A percentile compares a stretch with the other conserved stretches of the same genome.
phyloP scores from a whole-genome alignment of 129 eudicot species.

The Saussurea involucrata region DNA sequence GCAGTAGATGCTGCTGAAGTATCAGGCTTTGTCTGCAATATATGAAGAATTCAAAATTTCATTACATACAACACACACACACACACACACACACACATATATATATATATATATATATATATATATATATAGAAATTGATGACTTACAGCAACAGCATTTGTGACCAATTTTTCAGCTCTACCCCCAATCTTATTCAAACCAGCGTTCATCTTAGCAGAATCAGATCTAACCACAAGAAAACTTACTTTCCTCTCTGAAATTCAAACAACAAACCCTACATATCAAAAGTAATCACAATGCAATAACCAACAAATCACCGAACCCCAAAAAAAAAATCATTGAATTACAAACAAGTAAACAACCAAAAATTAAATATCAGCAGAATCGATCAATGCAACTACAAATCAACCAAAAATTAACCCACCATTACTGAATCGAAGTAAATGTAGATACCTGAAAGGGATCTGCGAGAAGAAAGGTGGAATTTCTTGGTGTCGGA shows the following conservation, averaged over 20 bases:
- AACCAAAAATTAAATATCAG: neutral
- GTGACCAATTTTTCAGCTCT: constrained; percentile 29
- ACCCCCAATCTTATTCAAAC: neutral
- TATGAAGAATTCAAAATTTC: neutral
- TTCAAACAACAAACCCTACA: neutral
- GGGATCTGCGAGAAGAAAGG: neutral
- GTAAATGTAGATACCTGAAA: neutral
- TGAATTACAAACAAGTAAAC: neutral
- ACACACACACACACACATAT: neutral
- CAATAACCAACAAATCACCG: neutral
- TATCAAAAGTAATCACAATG: neutral
- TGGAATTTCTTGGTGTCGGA: constrained; percentile 15
- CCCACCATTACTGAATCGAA: neutral
- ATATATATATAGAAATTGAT: neutral
- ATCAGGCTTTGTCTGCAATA: constrained; percentile 29
- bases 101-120: neutral
- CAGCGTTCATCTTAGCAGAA: constrained; percentile 26
- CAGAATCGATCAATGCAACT: neutral
- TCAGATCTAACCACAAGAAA: constrained; percentile 30
- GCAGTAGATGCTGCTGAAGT: constrained; percentile 15
- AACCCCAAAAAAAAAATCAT: neutral
- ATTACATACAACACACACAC: neutral
- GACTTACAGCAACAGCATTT: constrained; percentile 54
- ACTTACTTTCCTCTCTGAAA: constrained; percentile 38
- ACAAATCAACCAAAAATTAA: neutral